These are phyloP conservation scores for Inonotus hispidus DNA, from an alignment of 1,284 basidiomycete species.

Conservation along the genomic window DNA sequence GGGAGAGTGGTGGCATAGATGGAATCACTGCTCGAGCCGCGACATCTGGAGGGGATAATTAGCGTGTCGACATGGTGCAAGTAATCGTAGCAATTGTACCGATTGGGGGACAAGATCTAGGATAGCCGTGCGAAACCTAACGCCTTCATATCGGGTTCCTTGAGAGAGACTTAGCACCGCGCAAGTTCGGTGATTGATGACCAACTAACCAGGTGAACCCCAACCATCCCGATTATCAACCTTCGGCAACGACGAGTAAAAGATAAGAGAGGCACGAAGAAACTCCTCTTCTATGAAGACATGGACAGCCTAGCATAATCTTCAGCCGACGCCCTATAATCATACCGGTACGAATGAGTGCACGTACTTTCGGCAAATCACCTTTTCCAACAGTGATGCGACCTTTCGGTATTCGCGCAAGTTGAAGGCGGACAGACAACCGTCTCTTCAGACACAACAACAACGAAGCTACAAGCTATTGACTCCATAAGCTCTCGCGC, in stretches of 20 bases:
- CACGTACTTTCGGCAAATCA: constrained; percentile 69
- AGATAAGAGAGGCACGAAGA: constrained; percentile 68
- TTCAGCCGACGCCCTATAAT: background rate
- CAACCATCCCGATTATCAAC: constrained; percentile 72
- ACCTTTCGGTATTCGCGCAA: constrained; percentile 68
- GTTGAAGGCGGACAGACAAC: constrained; percentile 52
- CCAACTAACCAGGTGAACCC: constrained; percentile 62
- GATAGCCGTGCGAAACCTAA: constrained; percentile 58
- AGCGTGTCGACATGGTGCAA: background rate
- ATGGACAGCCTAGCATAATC: constrained; percentile 51
- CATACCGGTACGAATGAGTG: constrained; percentile 2
- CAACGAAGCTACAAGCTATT: constrained; percentile 48
- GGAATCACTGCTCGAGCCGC: constrained; percentile 62
- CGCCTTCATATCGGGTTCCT: constrained; percentile 55
- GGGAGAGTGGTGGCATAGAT: constrained; percentile 52
- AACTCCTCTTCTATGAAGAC: constrained; percentile 76
- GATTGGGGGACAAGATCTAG: constrained; percentile 61
- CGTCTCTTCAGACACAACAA: constrained; percentile 61
- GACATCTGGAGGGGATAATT: constrained; percentile 39
- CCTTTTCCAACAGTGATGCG: constrained; percentile 54
- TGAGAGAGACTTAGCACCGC: constrained; percentile 1
- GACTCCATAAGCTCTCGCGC: background rate
- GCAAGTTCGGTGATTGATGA: background rate
- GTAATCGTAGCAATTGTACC: constrained; percentile 38
- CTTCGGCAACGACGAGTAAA: constrained; percentile 72